Base-by-base conservation (phyloP, 1,139 yeast species). In the Debaryomycetaceae sp. region DNA sequence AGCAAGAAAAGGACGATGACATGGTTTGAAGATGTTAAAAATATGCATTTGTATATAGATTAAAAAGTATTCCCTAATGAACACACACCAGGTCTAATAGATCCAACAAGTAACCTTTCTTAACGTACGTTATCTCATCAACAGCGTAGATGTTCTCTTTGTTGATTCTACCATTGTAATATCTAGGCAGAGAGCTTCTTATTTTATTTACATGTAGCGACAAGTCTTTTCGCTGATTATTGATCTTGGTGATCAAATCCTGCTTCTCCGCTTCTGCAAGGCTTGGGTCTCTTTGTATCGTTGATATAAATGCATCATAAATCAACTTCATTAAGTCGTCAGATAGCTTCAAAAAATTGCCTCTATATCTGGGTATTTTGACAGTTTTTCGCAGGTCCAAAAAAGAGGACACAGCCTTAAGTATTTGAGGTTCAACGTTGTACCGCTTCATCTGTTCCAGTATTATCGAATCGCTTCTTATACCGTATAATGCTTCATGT, bases 91-190 rank as follows among this genome's bases (percentile, higher is more conserved):
- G 13, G 24, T 51, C 49, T 33, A 52, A 45, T 36, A 57, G 37
- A 37, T 61, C 66, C 38, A 60, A 48, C 42, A 65, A 51, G 40
- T 54, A 60, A 1, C 54, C 57, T 41, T 57, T 59, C 45, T 62
- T 63, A 44, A 64, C 47, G 44, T 59, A 60, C 34, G 52, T 57
- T 5, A 54, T 42, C 46, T 64, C 62, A 40, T 65, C 68, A 35
- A 50, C 54, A 17, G 51, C 44, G 42, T 47, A 55, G 24, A 56
- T 44, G 35, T 53, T 55, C 29, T 49, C 50, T 41, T 45, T 45
- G 34, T 38, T 41, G 24, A 49, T 41, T 13, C 36, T 42, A 34
- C 43, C 36, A n/a, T 43, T 37, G 34, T 43, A 40, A 37, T 34
- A 42, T 14, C 37, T 39, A 27, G 39, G 45, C n/a, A 23, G 41